Percentiles rank a stretch among this genome's conserved stretches.
These are phyloP conservation scores for Hygrocybe coccinea DNA, from an alignment of 768 basidiomycete species.

Conservation along the genomic window DNA sequence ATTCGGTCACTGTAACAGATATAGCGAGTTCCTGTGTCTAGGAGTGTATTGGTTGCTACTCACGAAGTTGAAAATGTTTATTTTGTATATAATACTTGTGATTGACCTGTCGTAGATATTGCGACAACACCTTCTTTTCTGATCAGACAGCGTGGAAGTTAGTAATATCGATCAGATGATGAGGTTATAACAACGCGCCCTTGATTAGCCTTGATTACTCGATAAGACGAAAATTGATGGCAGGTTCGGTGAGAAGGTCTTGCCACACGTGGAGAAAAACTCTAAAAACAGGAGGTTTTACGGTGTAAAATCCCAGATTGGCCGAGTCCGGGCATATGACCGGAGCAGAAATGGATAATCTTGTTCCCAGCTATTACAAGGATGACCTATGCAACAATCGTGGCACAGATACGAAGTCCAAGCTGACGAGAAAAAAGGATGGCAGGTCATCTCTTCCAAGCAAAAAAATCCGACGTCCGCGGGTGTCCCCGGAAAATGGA, in stretches of 20 bases:
- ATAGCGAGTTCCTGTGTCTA: no score
- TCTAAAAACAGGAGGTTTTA: not conserved
- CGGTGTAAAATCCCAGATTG: not conserved
- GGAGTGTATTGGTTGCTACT: no score
- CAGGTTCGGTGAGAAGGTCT: not conserved
- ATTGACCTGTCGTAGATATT: not conserved
- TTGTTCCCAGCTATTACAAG: no score
- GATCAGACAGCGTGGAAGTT: no score
- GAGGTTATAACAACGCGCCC: not conserved
- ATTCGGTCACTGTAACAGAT: no score
- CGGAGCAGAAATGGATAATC: not conserved
- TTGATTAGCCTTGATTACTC: not conserved
- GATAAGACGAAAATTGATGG: not conserved
- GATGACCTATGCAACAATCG: no score
- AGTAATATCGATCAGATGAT: not conserved
- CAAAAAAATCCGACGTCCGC: no score
- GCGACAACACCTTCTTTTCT: no score
- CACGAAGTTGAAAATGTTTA: not conserved
- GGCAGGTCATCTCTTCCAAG: no score
- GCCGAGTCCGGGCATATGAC: not conserved
- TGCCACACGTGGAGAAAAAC: not conserved
- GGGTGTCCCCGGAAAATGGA: no score
- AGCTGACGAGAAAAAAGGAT: no score
- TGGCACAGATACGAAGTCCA: no score
- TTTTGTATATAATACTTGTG: constrained; percentile 6